These are phyloP conservation scores for Ascodesmis nigricans DNA, from an alignment of 495 filamentous ascomycete species.

Conservation along the genomic window DNA sequence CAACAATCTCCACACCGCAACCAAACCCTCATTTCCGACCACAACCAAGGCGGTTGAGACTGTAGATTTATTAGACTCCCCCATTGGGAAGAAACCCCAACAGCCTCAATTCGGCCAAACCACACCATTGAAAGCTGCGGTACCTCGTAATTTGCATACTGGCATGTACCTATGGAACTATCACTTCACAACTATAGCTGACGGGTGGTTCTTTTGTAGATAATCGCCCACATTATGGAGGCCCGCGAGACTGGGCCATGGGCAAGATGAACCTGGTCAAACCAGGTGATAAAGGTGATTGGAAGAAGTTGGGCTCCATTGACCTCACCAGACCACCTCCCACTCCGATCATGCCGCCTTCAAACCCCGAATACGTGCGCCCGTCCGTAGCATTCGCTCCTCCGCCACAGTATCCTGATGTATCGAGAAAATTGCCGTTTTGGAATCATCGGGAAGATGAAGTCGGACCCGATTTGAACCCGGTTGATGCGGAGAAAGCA, in stretches of 20 bases:
- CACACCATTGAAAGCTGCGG: slow-evolving; percentile 16
- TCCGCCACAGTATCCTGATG: no score
- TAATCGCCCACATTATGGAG: not conserved
- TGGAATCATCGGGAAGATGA: no score
- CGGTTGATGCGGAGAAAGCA: slow-evolving; percentile 16
- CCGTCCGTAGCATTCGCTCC: no score
- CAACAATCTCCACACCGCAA: slow-evolving; percentile 13
- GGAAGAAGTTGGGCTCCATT: slow-evolving; percentile 1
- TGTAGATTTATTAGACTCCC: no score
- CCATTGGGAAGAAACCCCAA: no score
- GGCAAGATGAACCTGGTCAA: not conserved
- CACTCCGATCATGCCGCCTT: no score
- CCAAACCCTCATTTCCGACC: slow-evolving; percentile 6
- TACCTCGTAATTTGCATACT: no score
- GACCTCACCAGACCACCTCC: no score
- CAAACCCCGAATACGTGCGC: no score
- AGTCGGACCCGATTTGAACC: no score
- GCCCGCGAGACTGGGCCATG: not conserved
- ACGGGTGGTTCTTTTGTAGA: slow-evolving; percentile 3
- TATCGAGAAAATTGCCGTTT: no score
- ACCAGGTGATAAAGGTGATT: not conserved
- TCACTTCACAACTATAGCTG: slow-evolving; percentile 1
- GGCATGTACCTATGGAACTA: slow-evolving; percentile 4
- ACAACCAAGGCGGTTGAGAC: not conserved
- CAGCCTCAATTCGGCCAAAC: slow-evolving; percentile 15